A percentile compares a stretch with the other conserved stretches of the same genome.
phyloP scores from a whole-genome alignment of 257 asterid genomes.

The Penstemon davidsonii region DNA sequence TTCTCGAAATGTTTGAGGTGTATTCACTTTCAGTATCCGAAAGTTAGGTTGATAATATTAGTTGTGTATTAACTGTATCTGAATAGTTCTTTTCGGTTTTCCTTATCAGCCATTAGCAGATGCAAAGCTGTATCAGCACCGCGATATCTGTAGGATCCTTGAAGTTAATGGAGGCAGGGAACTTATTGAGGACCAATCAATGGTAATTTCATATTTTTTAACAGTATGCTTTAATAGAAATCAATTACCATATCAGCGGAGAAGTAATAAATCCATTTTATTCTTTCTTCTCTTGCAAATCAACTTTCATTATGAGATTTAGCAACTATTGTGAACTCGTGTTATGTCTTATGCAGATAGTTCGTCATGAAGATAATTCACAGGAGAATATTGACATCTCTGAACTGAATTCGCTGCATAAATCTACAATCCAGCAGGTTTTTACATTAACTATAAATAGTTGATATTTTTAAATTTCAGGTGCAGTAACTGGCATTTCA shows the following conservation, averaged over 20 bases:
- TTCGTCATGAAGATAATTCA: slow-evolving; percentile 52
- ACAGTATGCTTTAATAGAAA: not conserved
- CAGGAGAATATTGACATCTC: slow-evolving; percentile 53
- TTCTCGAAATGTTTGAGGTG: too few species aligned
- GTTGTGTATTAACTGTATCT: not conserved
- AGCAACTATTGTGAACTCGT: not conserved
- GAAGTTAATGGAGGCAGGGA: slow-evolving; percentile 62
- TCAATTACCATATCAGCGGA: not conserved
- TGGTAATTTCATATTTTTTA: slow-evolving; percentile 35
- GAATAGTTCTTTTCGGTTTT: slow-evolving; percentile 8
- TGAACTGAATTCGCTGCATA: slow-evolving; percentile 48
- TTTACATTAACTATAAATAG: not conserved
- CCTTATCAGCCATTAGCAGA: slow-evolving; percentile 51
- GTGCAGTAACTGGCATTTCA: not conserved
- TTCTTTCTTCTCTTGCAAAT: not conserved
- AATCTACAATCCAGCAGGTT: slow-evolving; percentile 47
- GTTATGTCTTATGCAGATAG: slow-evolving; percentile 40
- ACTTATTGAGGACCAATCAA: slow-evolving; percentile 41
- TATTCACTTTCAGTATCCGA: too few species aligned
- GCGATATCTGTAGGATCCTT: slow-evolving; percentile 64
- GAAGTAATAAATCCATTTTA: too few species aligned
- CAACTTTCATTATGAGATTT: not conserved
- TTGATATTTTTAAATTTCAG: not conserved
- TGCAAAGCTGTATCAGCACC: slow-evolving; percentile 55
- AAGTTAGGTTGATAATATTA: too few species aligned